These are phyloP conservation scores for Cocos nucifera DNA, from an alignment of 176 grass and related monocot genomes.

Conservation along the genomic window DNA sequence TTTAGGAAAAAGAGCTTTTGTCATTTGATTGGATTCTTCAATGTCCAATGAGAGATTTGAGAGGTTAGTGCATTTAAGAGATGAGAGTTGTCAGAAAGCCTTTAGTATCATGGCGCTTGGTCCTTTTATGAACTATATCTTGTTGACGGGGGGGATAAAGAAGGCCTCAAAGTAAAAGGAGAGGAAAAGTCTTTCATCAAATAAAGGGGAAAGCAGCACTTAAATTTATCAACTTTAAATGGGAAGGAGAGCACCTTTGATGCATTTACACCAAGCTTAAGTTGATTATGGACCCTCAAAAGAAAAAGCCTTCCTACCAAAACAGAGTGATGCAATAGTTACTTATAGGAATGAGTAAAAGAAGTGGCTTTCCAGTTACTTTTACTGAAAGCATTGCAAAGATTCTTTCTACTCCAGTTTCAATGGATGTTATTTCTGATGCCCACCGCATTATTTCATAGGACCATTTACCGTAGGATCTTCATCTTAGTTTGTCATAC, in stretches of 20 bases:
- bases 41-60: not conserved
- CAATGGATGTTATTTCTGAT: too few species aligned
- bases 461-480: too few species aligned
- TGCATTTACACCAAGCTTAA: not conserved
- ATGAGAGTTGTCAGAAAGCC: not conserved
- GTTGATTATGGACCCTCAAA: not conserved
- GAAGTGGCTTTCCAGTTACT: too few species aligned
- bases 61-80: not conserved
- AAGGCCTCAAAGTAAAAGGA: not conserved
- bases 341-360: too few species aligned
- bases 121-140: not conserved
- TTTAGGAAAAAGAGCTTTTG: not conserved
- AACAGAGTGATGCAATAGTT: too few species aligned
- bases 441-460: too few species aligned
- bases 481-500: too few species aligned
- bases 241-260: not conserved
- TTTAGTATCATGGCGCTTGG: not conserved
- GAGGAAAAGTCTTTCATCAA: slow-evolving; percentile 3
- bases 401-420: too few species aligned
- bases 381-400: too few species aligned
- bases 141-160: not conserved
- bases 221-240: slow-evolving; percentile 1
- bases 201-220: slow-evolving; percentile 5
- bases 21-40: slow-evolving; percentile 4
- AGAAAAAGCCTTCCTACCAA: too few species aligned